Percentiles rank a stretch among this genome's conserved stretches.
phyloP scores from a whole-genome alignment of 257 asterid genomes.

The Coffea eugenioides region DNA sequence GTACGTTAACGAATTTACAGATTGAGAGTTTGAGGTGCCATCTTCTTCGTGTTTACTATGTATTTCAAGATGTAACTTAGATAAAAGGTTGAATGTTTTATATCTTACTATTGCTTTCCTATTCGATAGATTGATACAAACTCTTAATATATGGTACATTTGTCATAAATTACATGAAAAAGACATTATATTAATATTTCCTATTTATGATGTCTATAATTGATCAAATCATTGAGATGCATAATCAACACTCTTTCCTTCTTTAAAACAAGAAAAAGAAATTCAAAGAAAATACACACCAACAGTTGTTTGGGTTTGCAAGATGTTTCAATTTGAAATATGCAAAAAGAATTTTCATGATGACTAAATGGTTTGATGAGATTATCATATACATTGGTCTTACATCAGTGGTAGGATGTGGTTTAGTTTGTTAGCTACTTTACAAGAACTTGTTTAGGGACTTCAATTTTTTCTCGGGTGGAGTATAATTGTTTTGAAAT shows the following conservation, averaged over 20 bases:
- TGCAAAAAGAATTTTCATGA: background rate
- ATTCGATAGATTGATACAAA: background rate
- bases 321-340: background rate
- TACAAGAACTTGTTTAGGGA: too few relatives aligned
- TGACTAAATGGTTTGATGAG: background rate
- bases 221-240: conserved; percentile 2
- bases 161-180: background rate
- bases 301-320: conserved; percentile 2
- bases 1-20: background rate
- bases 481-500: too few relatives aligned
- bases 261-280: background rate
- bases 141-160: too few relatives aligned
- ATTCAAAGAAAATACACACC: background rate
- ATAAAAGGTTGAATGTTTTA: background rate
- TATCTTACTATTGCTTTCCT: background rate
- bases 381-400: background rate
- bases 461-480: too few relatives aligned
- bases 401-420: background rate
- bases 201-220: background rate
- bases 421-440: background rate
- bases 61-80: too few relatives aligned
- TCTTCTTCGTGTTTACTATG: background rate
- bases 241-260: background rate
- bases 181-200: background rate
- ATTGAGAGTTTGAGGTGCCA: background rate